Conservation (phyloP, 495 filamentous ascomycete genomes). For the Sporormia fimetaria region DNA sequence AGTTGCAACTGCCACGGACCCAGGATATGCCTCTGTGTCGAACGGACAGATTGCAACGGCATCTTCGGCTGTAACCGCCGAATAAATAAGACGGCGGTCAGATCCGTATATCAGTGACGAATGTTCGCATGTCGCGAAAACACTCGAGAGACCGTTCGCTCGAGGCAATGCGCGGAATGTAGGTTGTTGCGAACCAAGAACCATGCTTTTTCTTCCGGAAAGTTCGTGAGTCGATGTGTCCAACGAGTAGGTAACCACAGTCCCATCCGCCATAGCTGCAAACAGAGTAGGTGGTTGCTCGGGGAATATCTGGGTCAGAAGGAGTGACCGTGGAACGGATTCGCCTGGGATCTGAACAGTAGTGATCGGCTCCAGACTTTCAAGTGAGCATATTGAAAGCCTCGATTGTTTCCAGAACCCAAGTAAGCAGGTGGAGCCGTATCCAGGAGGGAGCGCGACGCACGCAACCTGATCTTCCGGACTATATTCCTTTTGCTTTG, state of each 20-base stretch:
- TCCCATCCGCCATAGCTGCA: slow-evolving; percentile 88
- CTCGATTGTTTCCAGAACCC: slow-evolving; percentile 74
- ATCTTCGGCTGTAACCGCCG: slow-evolving; percentile 85
- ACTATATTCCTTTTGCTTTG: slow-evolving; percentile 47
- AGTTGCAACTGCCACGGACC: slow-evolving; percentile 70
- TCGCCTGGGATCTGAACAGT: slow-evolving; percentile 45
- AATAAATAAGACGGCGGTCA: slow-evolving; percentile 82
- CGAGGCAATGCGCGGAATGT: slow-evolving; percentile 65
- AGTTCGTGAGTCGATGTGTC: slow-evolving; percentile 46
- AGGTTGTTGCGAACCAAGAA: slow-evolving; percentile 77
- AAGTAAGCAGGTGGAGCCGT: slow-evolving; percentile 50
- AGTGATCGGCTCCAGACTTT: slow-evolving; percentile 51
- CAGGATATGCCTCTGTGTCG: slow-evolving; percentile 67
- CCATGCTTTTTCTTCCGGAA: slow-evolving; percentile 62
- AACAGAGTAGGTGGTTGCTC: slow-evolving; percentile 63
- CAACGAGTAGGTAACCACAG: slow-evolving; percentile 76
- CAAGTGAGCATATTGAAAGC: slow-evolving; percentile 41
- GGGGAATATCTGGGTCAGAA: slow-evolving; percentile 59
- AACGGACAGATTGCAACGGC: slow-evolving; percentile 72
- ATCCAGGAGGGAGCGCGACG: slow-evolving; percentile 50
- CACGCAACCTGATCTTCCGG: slow-evolving; percentile 71
- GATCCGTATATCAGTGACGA: slow-evolving; percentile 84
- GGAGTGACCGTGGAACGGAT: slow-evolving; percentile 66
- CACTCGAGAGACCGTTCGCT: slow-evolving; percentile 54
- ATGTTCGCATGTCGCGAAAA: slow-evolving; percentile 90